These are phyloP conservation scores for Tolypocladium inflatum DNA, from an alignment of 2,329 filamentous ascomycete genomes.

Conservation along the genomic window DNA sequence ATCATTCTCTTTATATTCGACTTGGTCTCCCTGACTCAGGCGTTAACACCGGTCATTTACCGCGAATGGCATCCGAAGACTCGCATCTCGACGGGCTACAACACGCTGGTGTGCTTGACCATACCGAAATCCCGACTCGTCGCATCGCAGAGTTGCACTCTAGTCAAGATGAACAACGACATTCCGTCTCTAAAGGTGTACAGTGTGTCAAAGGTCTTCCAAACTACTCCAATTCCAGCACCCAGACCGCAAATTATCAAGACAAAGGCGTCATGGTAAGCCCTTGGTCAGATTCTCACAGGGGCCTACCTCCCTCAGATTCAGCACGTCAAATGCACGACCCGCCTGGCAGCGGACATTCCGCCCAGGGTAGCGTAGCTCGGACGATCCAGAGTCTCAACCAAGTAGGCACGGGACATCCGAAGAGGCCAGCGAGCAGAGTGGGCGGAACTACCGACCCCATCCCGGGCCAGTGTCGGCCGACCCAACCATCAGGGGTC, in stretches of 20 bases:
- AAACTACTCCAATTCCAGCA: background rate
- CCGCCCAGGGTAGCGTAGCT: background rate
- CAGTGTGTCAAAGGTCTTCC: background rate
- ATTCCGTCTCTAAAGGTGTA: too few species aligned
- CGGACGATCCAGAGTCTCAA: background rate
- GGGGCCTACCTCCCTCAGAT: background rate
- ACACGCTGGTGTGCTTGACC: background rate
- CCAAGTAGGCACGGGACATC: background rate
- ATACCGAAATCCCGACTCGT: background rate
- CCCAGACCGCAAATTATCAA: slow-evolving; percentile 5
- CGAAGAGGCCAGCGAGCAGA: background rate
- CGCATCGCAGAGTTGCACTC: background rate
- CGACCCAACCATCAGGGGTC: background rate
- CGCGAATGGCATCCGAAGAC: background rate
- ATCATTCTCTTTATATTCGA: background rate
- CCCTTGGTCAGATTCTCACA: background rate
- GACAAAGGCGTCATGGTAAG: slow-evolving; percentile 12
- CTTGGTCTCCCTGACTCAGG: background rate
- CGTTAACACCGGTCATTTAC: background rate
- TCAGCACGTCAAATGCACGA: background rate
- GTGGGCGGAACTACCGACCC: background rate
- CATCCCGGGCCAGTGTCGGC: background rate
- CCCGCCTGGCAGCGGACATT: background rate
- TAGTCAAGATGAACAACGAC: background rate
- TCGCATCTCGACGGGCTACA: background rate